These are phyloP conservation scores for Rhododendron molle DNA, from an alignment of 148 eudicot species.

Conservation along the genomic window DNA sequence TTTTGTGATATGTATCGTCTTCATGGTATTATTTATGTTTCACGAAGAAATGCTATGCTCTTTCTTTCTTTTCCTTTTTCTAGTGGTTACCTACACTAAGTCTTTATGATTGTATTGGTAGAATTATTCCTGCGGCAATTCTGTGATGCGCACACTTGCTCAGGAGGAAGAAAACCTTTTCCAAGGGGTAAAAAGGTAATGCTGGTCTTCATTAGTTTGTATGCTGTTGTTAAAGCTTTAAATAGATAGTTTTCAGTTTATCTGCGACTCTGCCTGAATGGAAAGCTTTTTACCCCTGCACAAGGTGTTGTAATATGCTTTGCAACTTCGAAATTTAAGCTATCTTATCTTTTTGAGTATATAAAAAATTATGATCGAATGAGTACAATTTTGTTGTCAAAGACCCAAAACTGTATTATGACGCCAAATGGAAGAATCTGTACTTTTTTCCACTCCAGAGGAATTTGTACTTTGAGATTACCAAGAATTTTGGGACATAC, in stretches of 20 bases:
- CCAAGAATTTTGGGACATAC: background rate
- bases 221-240: background rate
- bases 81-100: slow-evolving; percentile 4
- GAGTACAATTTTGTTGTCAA: background rate
- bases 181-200: slow-evolving; percentile 74
- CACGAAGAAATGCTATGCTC: background rate
- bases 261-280: background rate
- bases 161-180: slow-evolving; percentile 57
- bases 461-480: background rate
- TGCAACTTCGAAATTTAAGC: background rate
- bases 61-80: background rate
- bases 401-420: background rate
- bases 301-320: background rate
- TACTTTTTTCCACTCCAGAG: background rate
- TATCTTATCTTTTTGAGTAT: background rate
- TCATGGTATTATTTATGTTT: slow-evolving; percentile 56
- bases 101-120: slow-evolving; percentile 23
- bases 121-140: slow-evolving; percentile 86
- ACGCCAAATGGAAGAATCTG: background rate
- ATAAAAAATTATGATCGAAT: background rate
- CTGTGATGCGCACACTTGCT: slow-evolving; percentile 87
- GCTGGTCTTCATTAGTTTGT: background rate
- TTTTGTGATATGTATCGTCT: slow-evolving; percentile 34
- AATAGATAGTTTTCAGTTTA: background rate
- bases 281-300: background rate